Percentiles rank a stretch among this genome's conserved stretches.
Conservation (phyloP, 2,329 filamentous ascomycete genomes). For the Fusarium chlamydosporum region DNA sequence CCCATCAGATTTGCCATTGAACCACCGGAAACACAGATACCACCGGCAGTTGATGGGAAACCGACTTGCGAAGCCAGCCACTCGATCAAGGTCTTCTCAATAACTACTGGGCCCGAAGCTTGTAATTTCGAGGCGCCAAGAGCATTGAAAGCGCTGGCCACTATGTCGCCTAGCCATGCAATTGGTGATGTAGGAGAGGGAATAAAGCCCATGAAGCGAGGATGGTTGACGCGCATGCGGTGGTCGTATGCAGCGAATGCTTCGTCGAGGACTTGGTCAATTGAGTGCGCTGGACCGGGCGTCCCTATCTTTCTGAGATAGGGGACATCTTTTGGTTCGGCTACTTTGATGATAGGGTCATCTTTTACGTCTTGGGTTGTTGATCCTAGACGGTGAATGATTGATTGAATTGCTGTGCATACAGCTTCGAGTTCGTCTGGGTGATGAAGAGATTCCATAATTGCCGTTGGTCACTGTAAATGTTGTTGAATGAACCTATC, state of each 20-base stretch:
- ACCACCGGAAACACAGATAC: constrained; percentile 47
- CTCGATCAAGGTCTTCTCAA: constrained; percentile 47
- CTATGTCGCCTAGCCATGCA: constrained; percentile 46
- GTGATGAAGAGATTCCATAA: constrained; percentile 9
- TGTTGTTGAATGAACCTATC: not conserved
- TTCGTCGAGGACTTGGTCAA: constrained; percentile 31
- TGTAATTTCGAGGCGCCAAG: constrained; percentile 43
- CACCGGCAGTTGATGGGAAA: constrained; percentile 37
- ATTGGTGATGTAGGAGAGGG: constrained; percentile 43
- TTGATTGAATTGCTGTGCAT: constrained; percentile 17
- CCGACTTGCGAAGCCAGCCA: constrained; percentile 42
- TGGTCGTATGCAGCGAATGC: constrained; percentile 27
- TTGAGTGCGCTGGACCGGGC: constrained; percentile 19
- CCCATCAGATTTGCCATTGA: constrained; percentile 50
- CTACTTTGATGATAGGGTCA: constrained; percentile 36
- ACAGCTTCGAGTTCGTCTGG: constrained; percentile 23
- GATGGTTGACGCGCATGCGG: constrained; percentile 36
- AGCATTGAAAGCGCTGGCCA: constrained; percentile 43
- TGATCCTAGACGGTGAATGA: constrained; percentile 8
- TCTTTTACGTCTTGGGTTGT: constrained; percentile 22
- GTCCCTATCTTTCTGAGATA: constrained; percentile 25
- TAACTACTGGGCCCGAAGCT: constrained; percentile 41
- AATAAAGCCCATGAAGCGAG: constrained; percentile 45
- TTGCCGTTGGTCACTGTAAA: too few species aligned
- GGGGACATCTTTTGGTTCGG: constrained; percentile 25